Evolutionary conservation across 1,284 basidiomycete genomes (phyloP), one percentile per base, ranked within the genome.

Genomic region (Agroathelia rolfsii): DNA sequence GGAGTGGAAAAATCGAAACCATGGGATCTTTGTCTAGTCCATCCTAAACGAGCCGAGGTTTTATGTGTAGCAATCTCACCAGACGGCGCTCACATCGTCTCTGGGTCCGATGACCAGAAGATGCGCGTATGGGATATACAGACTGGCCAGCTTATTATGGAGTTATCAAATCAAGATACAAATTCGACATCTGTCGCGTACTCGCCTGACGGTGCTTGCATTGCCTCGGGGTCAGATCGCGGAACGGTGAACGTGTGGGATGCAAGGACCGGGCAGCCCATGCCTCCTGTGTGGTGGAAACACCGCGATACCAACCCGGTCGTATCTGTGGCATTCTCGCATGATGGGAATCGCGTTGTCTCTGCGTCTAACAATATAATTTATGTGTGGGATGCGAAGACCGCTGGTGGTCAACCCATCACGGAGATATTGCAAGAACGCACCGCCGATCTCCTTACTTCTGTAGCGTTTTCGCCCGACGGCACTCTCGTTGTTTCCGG

Each of bases 91-190:
- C n/a, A n/a, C n/a, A 85, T 97, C 41, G 72, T 95, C 1, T 76
- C 84, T 1, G 94, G 92, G 0, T 86, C 82, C 45, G 94, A 97
- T 56, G 92, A 97, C 50, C 69, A 84, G 46, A 85, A 83, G 44
- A 71, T 88, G 6, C 80, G 88, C 38, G 66, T 95, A 4, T 97
- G 92, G 90, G 89, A 97, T 55, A 50, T 97, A 18, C 92, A 96
- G 51, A 82, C 76, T 4, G 71, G 88, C 13, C 72, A 85, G 44
- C 66, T 93, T 27, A 74, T 90, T n/a, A n/a, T n/a, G n/a, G n/a
- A n/a, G n/a, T n/a, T n/a, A 14, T 3, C 14, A n/a, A n/a, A n/a
- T n/a, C n/a, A n/a, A n/a, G n/a, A n/a, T n/a, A n/a, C n/a, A n/a
- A n/a, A n/a, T n/a, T n/a, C n/a, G n/a, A 56, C 50, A 28, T 44